Percentiles rank a stretch among this genome's conserved stretches.
phyloP scores from a whole-genome alignment of 1,284 basidiomycete genomes.

The Takashimella tepidaria region DNA sequence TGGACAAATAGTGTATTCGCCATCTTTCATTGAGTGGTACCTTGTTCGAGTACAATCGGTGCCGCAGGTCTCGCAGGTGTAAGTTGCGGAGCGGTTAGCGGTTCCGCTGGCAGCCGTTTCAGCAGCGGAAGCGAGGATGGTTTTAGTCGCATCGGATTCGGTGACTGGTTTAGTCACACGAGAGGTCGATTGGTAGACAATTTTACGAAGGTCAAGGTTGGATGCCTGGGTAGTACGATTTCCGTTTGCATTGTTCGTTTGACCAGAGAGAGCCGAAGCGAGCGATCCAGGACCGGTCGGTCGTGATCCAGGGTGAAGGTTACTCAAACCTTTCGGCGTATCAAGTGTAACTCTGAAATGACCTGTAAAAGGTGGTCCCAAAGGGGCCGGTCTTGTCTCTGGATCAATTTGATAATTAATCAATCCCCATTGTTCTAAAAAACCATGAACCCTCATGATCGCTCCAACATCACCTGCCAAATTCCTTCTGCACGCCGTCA shows the following conservation, averaged over 20 bases:
- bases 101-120: conserved; percentile 57
- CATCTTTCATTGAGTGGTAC: conserved; percentile 89
- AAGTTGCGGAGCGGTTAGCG: conserved; percentile 52
- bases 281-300: conserved; percentile 41
- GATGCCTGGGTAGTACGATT: conserved; percentile 17
- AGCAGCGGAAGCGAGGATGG: conserved; percentile 39
- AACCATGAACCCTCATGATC: conserved; percentile 97
- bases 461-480: conserved; percentile 97
- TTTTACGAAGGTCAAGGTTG: conserved; percentile 71
- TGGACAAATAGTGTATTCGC: conserved; percentile 82
- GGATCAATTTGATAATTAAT: conserved; percentile 99
- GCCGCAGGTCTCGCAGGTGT: conserved; percentile 90
- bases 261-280: conserved; percentile 23
- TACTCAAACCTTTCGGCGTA: conserved; percentile 91
- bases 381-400: conserved; percentile 85
- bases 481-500: conserved; percentile 93
- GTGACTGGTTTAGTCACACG: conserved; percentile 59
- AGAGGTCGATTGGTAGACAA: conserved; percentile 83
- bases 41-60: conserved; percentile 82
- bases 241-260: conserved; percentile 45
- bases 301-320: conserved; percentile 75
- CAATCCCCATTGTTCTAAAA: conserved; percentile 97
- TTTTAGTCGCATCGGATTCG: conserved; percentile 58
- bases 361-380: conserved; percentile 96
- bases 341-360: conserved; percentile 98